Conservation (phyloP, 2,329 filamentous ascomycete genomes). For the Cladosporium colombiae region DNA sequence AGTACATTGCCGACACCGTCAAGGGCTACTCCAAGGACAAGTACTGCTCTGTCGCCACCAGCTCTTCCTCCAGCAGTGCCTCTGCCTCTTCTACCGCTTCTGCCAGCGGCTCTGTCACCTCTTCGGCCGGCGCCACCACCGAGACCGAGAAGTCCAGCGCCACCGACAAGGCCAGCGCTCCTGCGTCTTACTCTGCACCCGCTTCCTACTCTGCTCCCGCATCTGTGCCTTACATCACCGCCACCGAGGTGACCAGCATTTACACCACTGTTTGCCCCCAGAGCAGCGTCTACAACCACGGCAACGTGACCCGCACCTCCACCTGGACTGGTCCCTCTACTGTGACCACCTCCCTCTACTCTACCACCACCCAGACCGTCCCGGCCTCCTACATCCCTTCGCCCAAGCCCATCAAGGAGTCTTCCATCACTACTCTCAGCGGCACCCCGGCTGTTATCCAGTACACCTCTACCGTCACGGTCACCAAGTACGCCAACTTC, state of each 20-base stretch:
- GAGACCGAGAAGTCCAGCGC: neutral
- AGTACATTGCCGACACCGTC: constrained; percentile 30
- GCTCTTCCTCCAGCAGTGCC: constrained; percentile 4
- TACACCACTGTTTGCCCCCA: constrained; percentile 23
- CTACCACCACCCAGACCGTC: constrained; percentile 11
- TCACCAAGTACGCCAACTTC: constrained; percentile 20
- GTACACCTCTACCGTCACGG: constrained; percentile 17
- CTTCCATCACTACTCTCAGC: constrained; percentile 20
- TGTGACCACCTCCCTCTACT: constrained; percentile 15
- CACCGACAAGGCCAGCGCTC: constrained; percentile 11
- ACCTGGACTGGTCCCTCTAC: constrained; percentile 17
- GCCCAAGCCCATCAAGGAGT: constrained; percentile 4
- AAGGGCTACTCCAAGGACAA: constrained; percentile 20
- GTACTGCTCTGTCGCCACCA: constrained; percentile 11
- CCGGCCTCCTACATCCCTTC: constrained; percentile 17
- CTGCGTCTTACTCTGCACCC: constrained; percentile 23
- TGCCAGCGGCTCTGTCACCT: neutral
- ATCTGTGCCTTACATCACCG: constrained; percentile 20
- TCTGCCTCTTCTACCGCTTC: constrained; percentile 1
- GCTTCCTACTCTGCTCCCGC: constrained; percentile 20
- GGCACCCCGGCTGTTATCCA: constrained; percentile 17
- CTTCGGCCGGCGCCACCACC: neutral
- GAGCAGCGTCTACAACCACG: constrained; percentile 14
- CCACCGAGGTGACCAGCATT: constrained; percentile 21
- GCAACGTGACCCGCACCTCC: constrained; percentile 18